Evolutionary conservation across 805 yeast genomes (phyloP), one percentile per base, ranked within the genome.

Genomic region (Cyberlindnera mycetangii): DNA sequence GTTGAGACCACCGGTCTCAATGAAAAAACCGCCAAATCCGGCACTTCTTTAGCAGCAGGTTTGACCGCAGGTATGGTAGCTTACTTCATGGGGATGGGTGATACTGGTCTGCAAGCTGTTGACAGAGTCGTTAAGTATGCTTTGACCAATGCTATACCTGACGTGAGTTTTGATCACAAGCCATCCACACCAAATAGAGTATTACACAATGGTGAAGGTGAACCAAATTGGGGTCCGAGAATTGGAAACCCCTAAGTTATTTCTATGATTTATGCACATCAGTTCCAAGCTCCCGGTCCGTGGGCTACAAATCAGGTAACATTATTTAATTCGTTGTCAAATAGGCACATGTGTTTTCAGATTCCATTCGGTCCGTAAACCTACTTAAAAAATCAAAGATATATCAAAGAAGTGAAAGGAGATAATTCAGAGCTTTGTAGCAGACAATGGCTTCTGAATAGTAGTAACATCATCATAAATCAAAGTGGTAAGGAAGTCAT

Each of bases 401-500:
- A n/a, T n/a, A n/a, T n/a, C n/a, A n/a, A n/a, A n/a, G n/a, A n/a
- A n/a, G n/a, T n/a, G 28, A 25, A 25, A 5, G 28, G 6, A 22
- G 27, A n/a, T n/a, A n/a, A 39, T 15, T 50, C 34, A 54, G 37
- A 54, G 47, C 41, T 50, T 55, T 9, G 49, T 43, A 14, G 59
- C 59, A 6, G 49, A 42, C 2, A 36, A 24, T 10, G 54, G 19
- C 53, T 56, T 58, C 40, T 55, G 69, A 36, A 68, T 46, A 3
- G 85, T 79, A 38, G 82, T 76, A 46, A 82, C 75, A 45, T 85
- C 86, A 55, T 85, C 89, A 63, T 85, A 85, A 60, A 85, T 72
- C 65, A 85, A 72, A 28, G 83, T 81, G 37, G 95, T 85, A 58
- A 85, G 76, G 66, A 85, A 85, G 60, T 85, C 90, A 47, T 85